phyloP scores from a whole-genome alignment of 176 grass and related monocot genomes.

The Microstegium vimineum region DNA sequence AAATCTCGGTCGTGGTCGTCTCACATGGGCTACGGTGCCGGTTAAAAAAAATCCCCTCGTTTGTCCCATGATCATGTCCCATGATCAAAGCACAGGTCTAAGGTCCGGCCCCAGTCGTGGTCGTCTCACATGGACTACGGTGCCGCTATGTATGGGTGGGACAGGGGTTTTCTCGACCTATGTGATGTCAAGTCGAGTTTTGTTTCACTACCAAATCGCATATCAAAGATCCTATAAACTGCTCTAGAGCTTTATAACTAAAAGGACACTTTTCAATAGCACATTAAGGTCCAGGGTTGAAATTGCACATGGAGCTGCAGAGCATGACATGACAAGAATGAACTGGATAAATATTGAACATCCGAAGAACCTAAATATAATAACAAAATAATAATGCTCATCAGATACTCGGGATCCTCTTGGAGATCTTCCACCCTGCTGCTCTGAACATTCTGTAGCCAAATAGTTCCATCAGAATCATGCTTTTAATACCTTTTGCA shows the following conservation, averaged over 20 bases:
- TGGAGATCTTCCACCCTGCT: background rate
- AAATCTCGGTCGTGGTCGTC: too few species aligned
- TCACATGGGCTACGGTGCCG: too few species aligned
- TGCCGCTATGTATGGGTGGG: too few species aligned
- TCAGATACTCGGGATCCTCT: background rate
- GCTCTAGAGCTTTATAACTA: background rate
- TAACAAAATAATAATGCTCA: conserved; percentile 6
- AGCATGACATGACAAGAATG: conserved; percentile 26
- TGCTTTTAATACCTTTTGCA: conserved; percentile 28
- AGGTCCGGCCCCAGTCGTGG: too few species aligned
- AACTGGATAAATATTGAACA: conserved; percentile 33
- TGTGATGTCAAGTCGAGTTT: too few species aligned
- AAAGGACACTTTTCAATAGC: conserved; percentile 25
- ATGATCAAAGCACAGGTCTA: too few species aligned
- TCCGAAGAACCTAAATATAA: conserved; percentile 33
- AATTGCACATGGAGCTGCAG: conserved; percentile 25
- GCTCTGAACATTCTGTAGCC: conserved; percentile 26
- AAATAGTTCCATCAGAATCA: conserved; percentile 20
- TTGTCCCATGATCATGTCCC: too few species aligned
- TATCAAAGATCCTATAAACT: background rate
- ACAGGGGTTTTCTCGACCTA: too few species aligned
- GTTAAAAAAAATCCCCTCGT: too few species aligned
- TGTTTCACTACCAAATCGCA: background rate
- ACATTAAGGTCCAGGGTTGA: conserved; percentile 12
- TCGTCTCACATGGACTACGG: too few species aligned